Evolutionary conservation across 106 monocot species (phyloP).

Genomic region (Allium cepa): DNA sequence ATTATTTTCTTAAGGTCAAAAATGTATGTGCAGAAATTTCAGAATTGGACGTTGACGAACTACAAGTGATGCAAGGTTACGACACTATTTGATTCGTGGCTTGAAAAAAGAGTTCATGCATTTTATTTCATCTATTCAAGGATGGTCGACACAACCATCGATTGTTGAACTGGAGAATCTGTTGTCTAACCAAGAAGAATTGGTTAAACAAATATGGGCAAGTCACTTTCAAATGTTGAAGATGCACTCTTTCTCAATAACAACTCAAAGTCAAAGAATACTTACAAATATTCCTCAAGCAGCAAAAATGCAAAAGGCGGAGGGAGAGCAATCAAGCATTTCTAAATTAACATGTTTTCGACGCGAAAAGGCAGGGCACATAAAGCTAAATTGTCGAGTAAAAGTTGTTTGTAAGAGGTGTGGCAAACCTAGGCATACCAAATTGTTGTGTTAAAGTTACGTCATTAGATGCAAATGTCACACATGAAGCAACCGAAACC

Average conservation of each 20-base stretch:
- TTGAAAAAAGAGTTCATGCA: background rate
- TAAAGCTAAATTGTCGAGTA: background rate
- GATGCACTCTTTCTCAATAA: conserved; percentile 1
- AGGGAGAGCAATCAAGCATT: background rate
- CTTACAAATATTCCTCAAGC: too few species aligned
- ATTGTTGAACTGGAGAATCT: conserved; percentile 2
- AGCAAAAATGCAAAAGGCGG: background rate
- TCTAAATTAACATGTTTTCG: background rate
- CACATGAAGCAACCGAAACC: background rate
- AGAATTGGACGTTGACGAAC: conserved; percentile 4
- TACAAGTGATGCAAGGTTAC: conserved; percentile 8
- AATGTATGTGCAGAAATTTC: conserved; percentile 11
- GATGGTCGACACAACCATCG: background rate
- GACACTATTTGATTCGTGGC: background rate
- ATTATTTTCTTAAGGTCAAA: conserved; percentile 6
- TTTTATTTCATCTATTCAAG: conserved; percentile 9
- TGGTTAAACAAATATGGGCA: conserved; percentile 2
- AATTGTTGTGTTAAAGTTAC: background rate
- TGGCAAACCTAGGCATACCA: conserved; percentile 1
- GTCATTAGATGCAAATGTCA: background rate
- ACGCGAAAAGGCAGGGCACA: too few species aligned
- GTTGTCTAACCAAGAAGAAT: conserved; percentile 9
- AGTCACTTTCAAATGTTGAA: background rate
- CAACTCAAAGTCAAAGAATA: background rate
- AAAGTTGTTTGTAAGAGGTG: background rate